Conservation (phyloP, 306 rosid species). For the Cucurbita pepo region DNA sequence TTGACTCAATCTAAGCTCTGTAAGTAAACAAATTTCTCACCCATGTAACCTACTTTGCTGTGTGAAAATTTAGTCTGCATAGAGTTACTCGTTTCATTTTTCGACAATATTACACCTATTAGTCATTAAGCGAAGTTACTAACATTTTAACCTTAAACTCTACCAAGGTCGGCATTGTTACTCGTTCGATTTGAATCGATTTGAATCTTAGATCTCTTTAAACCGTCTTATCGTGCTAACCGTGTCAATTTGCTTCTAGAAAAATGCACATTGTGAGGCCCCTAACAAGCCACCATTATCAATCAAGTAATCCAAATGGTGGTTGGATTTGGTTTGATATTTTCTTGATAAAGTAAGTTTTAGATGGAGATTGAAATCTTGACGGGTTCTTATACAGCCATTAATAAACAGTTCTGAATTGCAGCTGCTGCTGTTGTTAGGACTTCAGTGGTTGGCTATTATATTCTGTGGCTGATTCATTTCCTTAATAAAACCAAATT, state of each 20-base stretch:
- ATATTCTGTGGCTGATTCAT: not conserved
- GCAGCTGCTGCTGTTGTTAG: not conserved
- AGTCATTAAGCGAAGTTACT: not conserved
- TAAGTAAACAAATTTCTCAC: not conserved
- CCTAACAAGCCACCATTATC: not conserved
- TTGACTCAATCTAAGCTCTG: slow-evolving; percentile 40
- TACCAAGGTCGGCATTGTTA: not conserved
- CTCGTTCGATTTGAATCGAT: not conserved
- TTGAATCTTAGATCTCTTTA: not conserved
- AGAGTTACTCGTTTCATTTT: not conserved
- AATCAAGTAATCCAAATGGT: not conserved
- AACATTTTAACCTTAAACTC: not conserved
- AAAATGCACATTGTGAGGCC: not conserved
- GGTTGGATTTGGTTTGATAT: not conserved
- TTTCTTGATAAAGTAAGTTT: not conserved
- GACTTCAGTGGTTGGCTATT: not conserved
- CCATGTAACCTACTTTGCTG: slow-evolving; percentile 6
- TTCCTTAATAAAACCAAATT: not conserved
- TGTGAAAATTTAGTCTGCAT: not conserved
- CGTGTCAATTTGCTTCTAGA: not conserved
- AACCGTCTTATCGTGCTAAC: not conserved
- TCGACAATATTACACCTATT: not conserved
- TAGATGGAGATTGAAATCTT: not conserved
- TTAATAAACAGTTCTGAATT: not conserved
- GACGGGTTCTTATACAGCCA: not conserved